Percentiles rank a stretch among this genome's conserved stretches.
phyloP scores from a whole-genome alignment of 768 basidiomycete species.

The Mycena belliarum region DNA sequence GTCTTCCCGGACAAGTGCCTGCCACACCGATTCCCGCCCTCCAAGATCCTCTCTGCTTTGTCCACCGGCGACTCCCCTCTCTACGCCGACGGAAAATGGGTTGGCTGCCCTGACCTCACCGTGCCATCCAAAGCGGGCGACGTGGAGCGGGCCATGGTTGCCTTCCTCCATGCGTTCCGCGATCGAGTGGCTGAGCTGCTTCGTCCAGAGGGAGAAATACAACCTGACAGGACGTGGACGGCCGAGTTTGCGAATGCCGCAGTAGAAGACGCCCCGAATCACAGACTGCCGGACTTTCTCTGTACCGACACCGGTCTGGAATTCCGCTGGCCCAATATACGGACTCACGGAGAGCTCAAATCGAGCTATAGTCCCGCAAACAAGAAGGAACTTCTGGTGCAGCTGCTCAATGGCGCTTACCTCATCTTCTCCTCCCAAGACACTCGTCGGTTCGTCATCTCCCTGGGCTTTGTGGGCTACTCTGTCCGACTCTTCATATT shows the following conservation, averaged over 20 bases:
- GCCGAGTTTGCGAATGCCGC: not conserved
- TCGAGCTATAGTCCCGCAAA: not conserved
- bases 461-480: not conserved
- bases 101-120: constrained; percentile 3
- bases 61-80: not conserved
- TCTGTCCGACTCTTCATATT: not conserved
- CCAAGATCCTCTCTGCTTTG: not conserved
- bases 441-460: constrained; percentile 3
- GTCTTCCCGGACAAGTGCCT: constrained; percentile 4
- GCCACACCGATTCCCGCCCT: constrained; percentile 1
- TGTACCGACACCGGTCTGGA: not conserved
- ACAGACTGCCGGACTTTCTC: not conserved
- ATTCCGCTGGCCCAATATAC: not conserved
- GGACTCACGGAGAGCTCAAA: constrained; percentile 1
- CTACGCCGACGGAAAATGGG: not conserved
- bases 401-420: constrained; percentile 2
- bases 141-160: not conserved
- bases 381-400: not conserved
- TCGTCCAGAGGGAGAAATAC: not conserved
- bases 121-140: not conserved
- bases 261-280: not conserved
- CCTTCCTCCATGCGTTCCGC: not conserved
- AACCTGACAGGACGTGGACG: not conserved
- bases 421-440: constrained; percentile 2
- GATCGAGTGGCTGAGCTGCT: not conserved